Evolutionary conservation across 2,329 filamentous ascomycete species (phyloP).

Genomic region (Fusarium bactridioides): DNA sequence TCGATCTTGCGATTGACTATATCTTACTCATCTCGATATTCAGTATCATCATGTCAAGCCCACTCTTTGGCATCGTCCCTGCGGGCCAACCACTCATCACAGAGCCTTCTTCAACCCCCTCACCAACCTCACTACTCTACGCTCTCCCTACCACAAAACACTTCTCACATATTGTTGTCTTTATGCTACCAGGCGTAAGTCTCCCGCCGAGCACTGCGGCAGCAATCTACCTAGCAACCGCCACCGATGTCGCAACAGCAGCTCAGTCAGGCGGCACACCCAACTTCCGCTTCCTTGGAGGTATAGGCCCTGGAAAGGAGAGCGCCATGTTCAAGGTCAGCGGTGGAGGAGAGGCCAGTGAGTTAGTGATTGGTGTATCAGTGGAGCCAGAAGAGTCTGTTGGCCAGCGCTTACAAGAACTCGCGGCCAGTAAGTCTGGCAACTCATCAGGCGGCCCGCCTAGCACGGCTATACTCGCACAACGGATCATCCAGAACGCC

Average conservation of each 20-base stretch:
- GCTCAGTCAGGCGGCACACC: conserved; percentile 53
- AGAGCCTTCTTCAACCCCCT: conserved; percentile 60
- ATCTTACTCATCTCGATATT: neutral
- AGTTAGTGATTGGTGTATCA: conserved; percentile 81
- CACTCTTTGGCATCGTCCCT: conserved; percentile 67
- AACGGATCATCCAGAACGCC: conserved; percentile 94
- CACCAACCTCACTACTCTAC: conserved; percentile 65
- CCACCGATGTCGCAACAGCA: conserved; percentile 50
- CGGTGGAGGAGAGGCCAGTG: conserved; percentile 48
- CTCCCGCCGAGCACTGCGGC: conserved; percentile 82
- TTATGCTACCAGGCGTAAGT: conserved; percentile 79
- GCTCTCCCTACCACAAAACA: conserved; percentile 55
- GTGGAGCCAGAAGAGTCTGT: conserved; percentile 81
- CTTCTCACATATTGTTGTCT: conserved; percentile 87
- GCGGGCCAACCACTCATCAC: conserved; percentile 67
- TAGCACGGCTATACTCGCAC: conserved; percentile 81
- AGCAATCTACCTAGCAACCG: conserved; percentile 82
- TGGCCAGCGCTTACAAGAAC: conserved; percentile 69
- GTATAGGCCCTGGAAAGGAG: conserved; percentile 87
- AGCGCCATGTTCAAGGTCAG: conserved; percentile 86
- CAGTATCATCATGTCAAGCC: conserved; percentile 26
- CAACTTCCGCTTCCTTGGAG: conserved; percentile 86
- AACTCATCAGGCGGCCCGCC: conserved; percentile 49
- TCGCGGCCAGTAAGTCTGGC: conserved; percentile 51
- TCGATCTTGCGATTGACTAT: neutral